A percentile compares a stretch with the other conserved stretches of the same genome.
Evolutionary conservation across 768 basidiomycete genomes (phyloP).

Genomic region (Leccinellum albellum): DNA sequence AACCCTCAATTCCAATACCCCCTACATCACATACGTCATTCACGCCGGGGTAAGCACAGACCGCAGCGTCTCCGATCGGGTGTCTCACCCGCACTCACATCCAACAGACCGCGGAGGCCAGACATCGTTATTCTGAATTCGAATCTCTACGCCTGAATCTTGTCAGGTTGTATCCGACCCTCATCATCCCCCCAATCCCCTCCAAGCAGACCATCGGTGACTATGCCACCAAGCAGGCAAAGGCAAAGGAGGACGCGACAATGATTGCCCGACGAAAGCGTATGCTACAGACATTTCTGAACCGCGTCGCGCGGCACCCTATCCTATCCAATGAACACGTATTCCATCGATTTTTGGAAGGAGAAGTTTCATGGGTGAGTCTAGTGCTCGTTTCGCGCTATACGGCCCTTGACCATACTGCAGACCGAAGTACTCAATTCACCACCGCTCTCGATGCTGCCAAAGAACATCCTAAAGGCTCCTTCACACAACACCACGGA

Average conservation of each 20-base stretch:
- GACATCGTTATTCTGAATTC: constrained; percentile 96
- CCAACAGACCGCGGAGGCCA: constrained; percentile 69
- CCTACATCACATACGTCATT: constrained; percentile 95
- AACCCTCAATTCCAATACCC: constrained; percentile 76
- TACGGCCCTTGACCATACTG: constrained; percentile 6
- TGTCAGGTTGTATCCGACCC: constrained; percentile 85
- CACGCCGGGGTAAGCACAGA: constrained; percentile 65
- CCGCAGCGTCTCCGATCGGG: constrained; percentile 1
- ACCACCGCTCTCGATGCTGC: constrained; percentile 83
- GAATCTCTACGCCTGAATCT: constrained; percentile 85
- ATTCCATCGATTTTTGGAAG: constrained; percentile 93
- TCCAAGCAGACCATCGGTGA: constrained; percentile 94
- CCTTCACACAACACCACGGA: constrained; percentile 94
- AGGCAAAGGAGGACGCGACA: constrained; percentile 92
- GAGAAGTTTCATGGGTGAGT: constrained; percentile 92
- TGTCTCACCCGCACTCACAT: constrained; percentile 9
- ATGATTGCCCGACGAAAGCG: constrained; percentile 91
- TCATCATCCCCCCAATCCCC: constrained; percentile 97
- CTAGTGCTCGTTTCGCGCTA: not conserved
- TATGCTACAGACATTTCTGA: constrained; percentile 93
- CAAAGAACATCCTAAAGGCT: constrained; percentile 94
- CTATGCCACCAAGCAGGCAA: constrained; percentile 94
- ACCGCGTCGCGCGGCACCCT: constrained; percentile 85
- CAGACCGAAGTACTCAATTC: constrained; percentile 92
- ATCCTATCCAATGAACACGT: constrained; percentile 94